Percentiles rank a stretch among this genome's conserved stretches.
Conservation (phyloP, 2,329 filamentous ascomycete species). For the Colletotrichum sp. region DNA sequence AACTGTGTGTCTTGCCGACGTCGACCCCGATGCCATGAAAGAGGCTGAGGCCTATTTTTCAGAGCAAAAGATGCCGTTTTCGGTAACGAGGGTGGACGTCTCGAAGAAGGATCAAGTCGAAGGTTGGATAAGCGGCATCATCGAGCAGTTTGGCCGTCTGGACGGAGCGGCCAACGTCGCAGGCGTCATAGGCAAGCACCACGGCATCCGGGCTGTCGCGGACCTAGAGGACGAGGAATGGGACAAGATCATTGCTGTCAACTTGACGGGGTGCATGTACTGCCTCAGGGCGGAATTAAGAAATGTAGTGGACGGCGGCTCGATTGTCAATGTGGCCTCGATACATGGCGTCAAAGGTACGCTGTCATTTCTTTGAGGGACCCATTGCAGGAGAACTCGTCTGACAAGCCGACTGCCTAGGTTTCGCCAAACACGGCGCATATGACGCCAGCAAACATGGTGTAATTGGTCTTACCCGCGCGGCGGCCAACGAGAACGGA, state of each 20-base stretch:
- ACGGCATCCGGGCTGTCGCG: constrained; percentile 41
- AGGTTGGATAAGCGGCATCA: constrained; percentile 50
- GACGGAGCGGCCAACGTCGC: constrained; percentile 63
- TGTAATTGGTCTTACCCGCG: constrained; percentile 39
- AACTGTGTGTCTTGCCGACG: constrained; percentile 40
- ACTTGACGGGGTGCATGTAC: constrained; percentile 58
- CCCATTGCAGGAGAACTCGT: neutral
- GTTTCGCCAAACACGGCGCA: constrained; percentile 37
- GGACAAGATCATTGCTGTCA: constrained; percentile 52
- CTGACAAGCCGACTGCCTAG: constrained; percentile 19
- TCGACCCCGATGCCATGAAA: constrained; percentile 36
- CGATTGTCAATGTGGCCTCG: constrained; percentile 64
- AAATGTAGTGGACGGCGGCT: constrained; percentile 53
- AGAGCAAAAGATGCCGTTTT: constrained; percentile 10
- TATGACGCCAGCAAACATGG: constrained; percentile 46
- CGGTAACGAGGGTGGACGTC: constrained; percentile 50
- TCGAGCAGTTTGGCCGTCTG: constrained; percentile 56
- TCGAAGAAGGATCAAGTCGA: constrained; percentile 53
- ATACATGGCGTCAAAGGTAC: constrained; percentile 50
- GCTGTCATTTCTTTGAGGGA: neutral
- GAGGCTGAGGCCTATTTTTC: constrained; percentile 34
- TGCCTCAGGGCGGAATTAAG: constrained; percentile 51
- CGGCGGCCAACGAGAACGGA: constrained; percentile 45
- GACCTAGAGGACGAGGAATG: constrained; percentile 52
- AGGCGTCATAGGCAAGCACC: constrained; percentile 51